Conservation (phyloP, 176 grass and related monocot genomes). For the Carex parvula region DNA sequence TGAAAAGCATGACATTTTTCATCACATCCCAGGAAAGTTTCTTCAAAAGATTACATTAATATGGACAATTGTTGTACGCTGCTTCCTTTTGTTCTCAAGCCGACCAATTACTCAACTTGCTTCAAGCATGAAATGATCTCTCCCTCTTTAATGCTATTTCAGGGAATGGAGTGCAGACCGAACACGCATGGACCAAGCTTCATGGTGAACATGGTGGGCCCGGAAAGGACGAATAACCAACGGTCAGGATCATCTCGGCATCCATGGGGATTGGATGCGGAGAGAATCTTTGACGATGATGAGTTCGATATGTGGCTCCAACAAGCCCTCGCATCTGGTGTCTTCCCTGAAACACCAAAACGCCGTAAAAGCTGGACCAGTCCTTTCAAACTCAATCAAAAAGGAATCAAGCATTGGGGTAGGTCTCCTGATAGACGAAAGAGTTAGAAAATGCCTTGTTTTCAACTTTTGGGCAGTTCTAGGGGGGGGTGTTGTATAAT, state of each 20-base stretch:
- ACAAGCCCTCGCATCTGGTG: constrained; percentile 76
- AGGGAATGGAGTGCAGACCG: constrained; percentile 96
- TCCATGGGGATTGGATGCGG: constrained; percentile 82
- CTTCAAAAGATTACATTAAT: background rate
- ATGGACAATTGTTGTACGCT: background rate
- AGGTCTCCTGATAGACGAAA: constrained; percentile 42
- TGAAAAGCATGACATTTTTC: background rate
- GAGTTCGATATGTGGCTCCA: constrained; percentile 90
- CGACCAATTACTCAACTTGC: background rate
- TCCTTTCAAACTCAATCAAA: constrained; percentile 86
- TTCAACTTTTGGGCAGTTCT: background rate
- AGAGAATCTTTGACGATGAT: constrained; percentile 84
- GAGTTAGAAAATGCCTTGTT: constrained; percentile 18
- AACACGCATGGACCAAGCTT: constrained; percentile 96
- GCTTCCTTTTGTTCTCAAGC: background rate
- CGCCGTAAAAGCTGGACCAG: constrained; percentile 91
- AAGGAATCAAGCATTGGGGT: constrained; percentile 75
- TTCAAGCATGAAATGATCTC: constrained; percentile 2
- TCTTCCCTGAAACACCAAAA: constrained; percentile 88
- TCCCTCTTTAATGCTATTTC: constrained; percentile 21
- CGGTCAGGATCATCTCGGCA: constrained; percentile 61
- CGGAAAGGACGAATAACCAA: constrained; percentile 52
- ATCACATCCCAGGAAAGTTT: background rate
- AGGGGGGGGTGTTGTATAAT: background rate
- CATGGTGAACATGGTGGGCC: constrained; percentile 93